These are phyloP conservation scores for Pythium myriotylum DNA, from an alignment of 352 stramenopile genomes.

Conservation along the genomic window DNA sequence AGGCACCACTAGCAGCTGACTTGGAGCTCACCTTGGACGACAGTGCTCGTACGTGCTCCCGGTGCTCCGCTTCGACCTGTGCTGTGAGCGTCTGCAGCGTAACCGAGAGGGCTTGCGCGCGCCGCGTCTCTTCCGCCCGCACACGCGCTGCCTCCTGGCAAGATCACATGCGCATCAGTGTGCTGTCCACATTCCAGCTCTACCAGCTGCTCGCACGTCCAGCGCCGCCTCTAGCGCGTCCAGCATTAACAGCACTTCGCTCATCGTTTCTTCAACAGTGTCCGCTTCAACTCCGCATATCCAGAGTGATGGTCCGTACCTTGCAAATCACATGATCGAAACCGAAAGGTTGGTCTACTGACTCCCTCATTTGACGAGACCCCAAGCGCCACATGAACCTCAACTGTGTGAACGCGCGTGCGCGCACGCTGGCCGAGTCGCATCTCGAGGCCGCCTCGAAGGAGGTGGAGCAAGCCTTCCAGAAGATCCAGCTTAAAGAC, in stretches of 20 bases:
- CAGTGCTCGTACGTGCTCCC: too few relatives aligned
- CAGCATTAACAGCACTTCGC: constrained; percentile 31
- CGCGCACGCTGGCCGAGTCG: constrained; percentile 53
- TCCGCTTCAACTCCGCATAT: constrained; percentile 30
- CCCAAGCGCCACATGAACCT: constrained; percentile 40
- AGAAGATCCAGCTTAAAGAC: constrained; percentile 61
- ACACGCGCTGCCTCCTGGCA: too few relatives aligned
- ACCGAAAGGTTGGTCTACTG: neutral
- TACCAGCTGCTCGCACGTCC: constrained; percentile 20
- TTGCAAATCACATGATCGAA: too few relatives aligned
- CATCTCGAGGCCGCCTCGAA: constrained; percentile 73
- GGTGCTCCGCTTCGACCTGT: too few relatives aligned
- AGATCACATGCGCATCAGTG: too few relatives aligned
- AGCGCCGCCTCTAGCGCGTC: constrained; percentile 36
- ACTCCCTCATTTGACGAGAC: constrained; percentile 4
- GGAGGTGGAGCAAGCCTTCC: constrained; percentile 59
- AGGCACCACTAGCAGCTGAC: too few relatives aligned
- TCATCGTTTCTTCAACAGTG: constrained; percentile 11
- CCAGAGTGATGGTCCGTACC: constrained; percentile 31
- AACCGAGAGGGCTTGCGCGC: too few relatives aligned
- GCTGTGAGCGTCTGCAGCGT: too few relatives aligned
- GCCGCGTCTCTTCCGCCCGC: too few relatives aligned
- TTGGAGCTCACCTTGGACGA: too few relatives aligned
- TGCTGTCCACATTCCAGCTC: too few relatives aligned
- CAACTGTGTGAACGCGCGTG: constrained; percentile 69